These are phyloP conservation scores for Suillus lakei DNA, from an alignment of 768 basidiomycete genomes.

Conservation along the genomic window DNA sequence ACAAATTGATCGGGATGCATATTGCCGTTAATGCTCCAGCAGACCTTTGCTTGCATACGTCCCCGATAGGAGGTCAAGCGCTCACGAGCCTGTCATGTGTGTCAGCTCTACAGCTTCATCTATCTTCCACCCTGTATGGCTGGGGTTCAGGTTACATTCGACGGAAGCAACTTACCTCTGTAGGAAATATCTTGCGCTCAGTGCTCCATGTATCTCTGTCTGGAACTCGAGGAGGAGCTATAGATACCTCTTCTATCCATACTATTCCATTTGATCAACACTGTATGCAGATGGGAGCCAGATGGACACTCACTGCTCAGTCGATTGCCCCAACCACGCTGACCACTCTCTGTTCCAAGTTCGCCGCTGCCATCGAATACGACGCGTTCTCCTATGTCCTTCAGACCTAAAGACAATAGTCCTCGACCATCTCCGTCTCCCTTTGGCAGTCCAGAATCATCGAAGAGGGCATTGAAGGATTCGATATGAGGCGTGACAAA, in stretches of 20 bases:
- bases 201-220: slow-evolving; percentile 77
- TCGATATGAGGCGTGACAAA: slow-evolving; percentile 94
- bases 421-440: slow-evolving; percentile 83
- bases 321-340: slow-evolving; percentile 76
- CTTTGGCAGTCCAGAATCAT: slow-evolving; percentile 80
- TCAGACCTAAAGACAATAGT: slow-evolving; percentile 73
- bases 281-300: slow-evolving; percentile 14
- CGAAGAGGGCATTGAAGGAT: slow-evolving; percentile 96
- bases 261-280: slow-evolving; percentile 53
- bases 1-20: slow-evolving; percentile 70
- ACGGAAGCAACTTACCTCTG: slow-evolving; percentile 63
- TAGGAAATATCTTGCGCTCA: slow-evolving; percentile 83
- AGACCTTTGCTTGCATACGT: slow-evolving; percentile 84
- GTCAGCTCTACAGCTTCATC: not conserved
- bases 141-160: not conserved
- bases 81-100: slow-evolving; percentile 77
- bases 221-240: slow-evolving; percentile 85
- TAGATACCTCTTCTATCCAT: slow-evolving; percentile 85
- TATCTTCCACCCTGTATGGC: not conserved
- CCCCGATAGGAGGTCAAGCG: slow-evolving; percentile 91
- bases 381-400: slow-evolving; percentile 90
- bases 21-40: slow-evolving; percentile 75
- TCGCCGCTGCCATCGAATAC: slow-evolving; percentile 81
- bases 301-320: slow-evolving; percentile 69
- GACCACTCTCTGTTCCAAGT: slow-evolving; percentile 55